phyloP scores from a whole-genome alignment of 164 flowering plant genomes.

The Litsea cubeba region DNA sequence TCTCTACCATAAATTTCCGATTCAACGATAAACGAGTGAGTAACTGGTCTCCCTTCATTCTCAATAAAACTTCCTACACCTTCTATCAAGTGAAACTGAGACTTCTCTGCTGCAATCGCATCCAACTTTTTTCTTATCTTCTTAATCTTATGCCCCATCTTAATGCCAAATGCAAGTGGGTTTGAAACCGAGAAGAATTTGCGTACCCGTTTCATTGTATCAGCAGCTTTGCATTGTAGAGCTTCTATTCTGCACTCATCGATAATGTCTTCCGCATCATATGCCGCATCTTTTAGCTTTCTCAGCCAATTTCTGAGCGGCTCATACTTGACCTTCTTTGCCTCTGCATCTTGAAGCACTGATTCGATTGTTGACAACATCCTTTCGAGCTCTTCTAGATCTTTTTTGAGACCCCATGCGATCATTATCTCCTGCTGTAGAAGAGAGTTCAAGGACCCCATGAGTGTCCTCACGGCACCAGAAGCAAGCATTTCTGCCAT shows the following conservation, averaged over 20 bases:
- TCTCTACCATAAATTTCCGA: conserved; percentile 4
- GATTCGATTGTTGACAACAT: neutral
- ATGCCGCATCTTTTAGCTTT: conserved; percentile 9
- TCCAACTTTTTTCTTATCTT: neutral
- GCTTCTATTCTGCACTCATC: conserved; percentile 4
- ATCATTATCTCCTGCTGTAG: neutral
- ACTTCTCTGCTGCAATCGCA: neutral
- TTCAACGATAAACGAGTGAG: neutral
- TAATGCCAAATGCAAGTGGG: neutral
- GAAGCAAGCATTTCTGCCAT: neutral
- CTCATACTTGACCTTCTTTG: neutral
- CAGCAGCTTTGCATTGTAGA: neutral
- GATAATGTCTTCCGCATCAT: conserved; percentile 8
- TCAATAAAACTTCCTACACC: neutral
- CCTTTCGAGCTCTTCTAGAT: neutral
- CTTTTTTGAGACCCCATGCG: conserved; percentile 2
- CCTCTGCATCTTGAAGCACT: conserved; percentile 10
- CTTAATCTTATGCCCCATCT: neutral
- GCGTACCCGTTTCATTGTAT: neutral
- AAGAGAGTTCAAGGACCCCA: neutral
- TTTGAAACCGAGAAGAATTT: conserved; percentile 1
- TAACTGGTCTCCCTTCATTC: neutral
- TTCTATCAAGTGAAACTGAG: neutral
- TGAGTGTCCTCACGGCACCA: neutral
- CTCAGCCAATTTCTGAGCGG: conserved; percentile 4